Percentiles rank a stretch among this genome's conserved stretches.
Conservation (phyloP, 345 rosid genomes). For the Hevea brasiliensis region DNA sequence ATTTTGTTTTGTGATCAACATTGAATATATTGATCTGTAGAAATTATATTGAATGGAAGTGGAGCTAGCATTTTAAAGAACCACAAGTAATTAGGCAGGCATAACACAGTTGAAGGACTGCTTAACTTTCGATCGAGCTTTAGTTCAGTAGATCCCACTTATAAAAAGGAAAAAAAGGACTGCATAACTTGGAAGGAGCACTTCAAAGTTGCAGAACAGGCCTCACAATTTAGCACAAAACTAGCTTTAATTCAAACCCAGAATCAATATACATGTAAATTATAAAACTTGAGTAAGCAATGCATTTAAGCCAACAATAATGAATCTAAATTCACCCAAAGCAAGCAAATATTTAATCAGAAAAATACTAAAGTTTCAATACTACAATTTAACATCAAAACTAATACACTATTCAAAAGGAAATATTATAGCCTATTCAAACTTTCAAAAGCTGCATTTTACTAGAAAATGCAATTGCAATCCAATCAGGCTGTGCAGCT, state of each 20-base stretch:
- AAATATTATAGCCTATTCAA: conserved; percentile 36
- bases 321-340: conserved; percentile 1
- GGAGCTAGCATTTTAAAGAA: background rate
- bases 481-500: conserved; percentile 81
- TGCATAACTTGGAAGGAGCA: background rate
- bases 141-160: too few species aligned
- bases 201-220: background rate
- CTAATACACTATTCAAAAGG: background rate
- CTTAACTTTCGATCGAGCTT: too few species aligned
- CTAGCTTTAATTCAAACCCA: background rate
- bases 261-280: background rate
- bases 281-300: background rate
- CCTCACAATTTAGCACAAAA: background rate
- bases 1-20: background rate
- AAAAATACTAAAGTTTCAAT: background rate
- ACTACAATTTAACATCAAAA: background rate
- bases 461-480: conserved; percentile 74
- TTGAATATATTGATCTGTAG: background rate
- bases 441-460: conserved; percentile 93
- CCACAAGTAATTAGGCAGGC: background rate
- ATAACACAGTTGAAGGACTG: too few species aligned
- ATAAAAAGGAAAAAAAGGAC: background rate
- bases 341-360: conserved; percentile 6
- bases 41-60: background rate
- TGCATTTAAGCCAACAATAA: background rate